A percentile compares a stretch with the other conserved stretches of the same genome.
Evolutionary conservation across 768 basidiomycete genomes (phyloP).

Genomic region (Sarcodon aspratus): DNA sequence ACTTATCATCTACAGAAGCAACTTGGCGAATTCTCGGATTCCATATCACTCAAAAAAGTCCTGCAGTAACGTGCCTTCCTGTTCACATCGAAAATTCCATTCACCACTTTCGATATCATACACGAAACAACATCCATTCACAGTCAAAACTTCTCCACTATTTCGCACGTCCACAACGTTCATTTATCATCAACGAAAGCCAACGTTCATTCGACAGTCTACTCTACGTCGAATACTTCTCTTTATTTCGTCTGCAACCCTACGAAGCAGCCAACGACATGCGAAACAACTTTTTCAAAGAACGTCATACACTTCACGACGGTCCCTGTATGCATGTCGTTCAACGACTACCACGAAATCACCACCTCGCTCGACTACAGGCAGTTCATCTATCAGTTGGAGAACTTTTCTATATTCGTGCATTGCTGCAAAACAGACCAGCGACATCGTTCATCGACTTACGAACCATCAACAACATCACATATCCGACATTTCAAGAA

Average conservation of each 20-base stretch:
- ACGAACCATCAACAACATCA: conserved; percentile 1
- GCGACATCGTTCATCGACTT: conserved; percentile 8
- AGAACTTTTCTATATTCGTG: conserved; percentile 22
- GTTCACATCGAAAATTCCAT: conserved; percentile 17
- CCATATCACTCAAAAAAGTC: conserved; percentile 20
- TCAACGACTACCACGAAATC: background rate
- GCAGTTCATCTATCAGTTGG: conserved; percentile 16
- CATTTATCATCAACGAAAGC: background rate
- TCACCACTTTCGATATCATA: conserved; percentile 14
- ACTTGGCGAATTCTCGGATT: conserved; percentile 25
- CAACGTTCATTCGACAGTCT: conserved; percentile 4
- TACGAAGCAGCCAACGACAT: background rate
- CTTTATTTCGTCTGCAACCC: conserved; percentile 6
- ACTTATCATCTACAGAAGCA: conserved; percentile 23
- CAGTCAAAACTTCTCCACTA: conserved; percentile 12
- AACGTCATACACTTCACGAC: conserved; percentile 1
- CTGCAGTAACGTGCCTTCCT: conserved; percentile 21
- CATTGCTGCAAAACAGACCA: conserved; percentile 13
- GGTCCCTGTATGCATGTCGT: conserved; percentile 10
- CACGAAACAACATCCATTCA: background rate
- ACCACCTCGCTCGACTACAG: conserved; percentile 16
- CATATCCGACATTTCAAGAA: conserved; percentile 9
- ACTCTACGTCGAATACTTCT: conserved; percentile 10
- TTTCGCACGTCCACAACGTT: conserved; percentile 7
- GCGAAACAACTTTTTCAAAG: conserved; percentile 3